Evolutionary conservation across 1,284 basidiomycete species (phyloP), one percentile per base, ranked within the genome.

Genomic region (Polyporus tsugae): DNA sequence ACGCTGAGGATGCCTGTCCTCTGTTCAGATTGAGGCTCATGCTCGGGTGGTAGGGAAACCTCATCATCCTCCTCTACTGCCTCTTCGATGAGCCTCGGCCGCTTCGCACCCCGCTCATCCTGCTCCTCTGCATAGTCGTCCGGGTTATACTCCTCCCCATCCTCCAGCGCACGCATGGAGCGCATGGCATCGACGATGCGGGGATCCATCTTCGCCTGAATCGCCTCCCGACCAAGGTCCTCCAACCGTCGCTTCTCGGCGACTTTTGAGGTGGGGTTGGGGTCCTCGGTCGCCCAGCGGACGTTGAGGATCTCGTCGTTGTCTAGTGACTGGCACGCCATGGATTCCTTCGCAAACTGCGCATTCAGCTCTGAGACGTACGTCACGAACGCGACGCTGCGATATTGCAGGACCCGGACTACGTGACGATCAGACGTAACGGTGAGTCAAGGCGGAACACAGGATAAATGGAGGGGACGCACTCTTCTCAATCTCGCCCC

Each of bases 221-320:
- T 96, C 1, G 94, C 95, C 70, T 93, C 90, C 73, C 92, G 89
- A 0, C 96, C 96, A 75, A 92, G 85, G 15, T 93, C 89, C 75
- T 95, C 91, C 52, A 98, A 79, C 38, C 95, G 85, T 22, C 87
- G 85, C 77, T 95, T 94, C 81, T 98, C 96, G 2, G 89, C 87
- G 6, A 93, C 89, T 76, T 96, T 96, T 66, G 92, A 90, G 0
- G 89, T 90, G 0, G 96, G 96, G 79, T 98, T 98, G 2, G 96
- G 96, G 78, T 98, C 96, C 79, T 97, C 96, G 0, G 96, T 98
- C 55, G 96, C 96, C 96, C 96, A 98, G 64, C 96, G 91, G 57
- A 98, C 95, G 80, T 99, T 99, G 72, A 99, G 87, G 73, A 99
- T 96, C 80, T 99, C 98, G 80, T 98, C 95, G 76, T 97, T 95